Base-by-base conservation (phyloP, 1,284 basidiomycete genomes). In the Stereum hirsutum region DNA sequence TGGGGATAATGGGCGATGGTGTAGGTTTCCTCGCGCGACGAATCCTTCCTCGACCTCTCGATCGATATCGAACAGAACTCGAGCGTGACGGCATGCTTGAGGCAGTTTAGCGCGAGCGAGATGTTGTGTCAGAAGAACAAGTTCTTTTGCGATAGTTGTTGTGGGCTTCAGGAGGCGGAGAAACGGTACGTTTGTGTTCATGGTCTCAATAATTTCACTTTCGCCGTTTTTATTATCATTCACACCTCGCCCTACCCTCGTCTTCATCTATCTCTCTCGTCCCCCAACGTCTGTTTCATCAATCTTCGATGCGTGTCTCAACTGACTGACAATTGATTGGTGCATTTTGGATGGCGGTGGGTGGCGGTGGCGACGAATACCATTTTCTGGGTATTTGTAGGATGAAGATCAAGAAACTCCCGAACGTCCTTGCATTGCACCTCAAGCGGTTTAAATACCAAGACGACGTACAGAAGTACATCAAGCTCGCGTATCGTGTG, bases 11-110 rank as follows among this genome's bases (percentile, higher is more conserved):
- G n/a, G 37, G 20, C 44, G 20, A 33, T 14, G 31, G 17, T 19
- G 14, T 51, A 90, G 83, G 82, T 95, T n/a, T 96, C 94, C 2
- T 88, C 90, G 14, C 82, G 96, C 27, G 95, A 98, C 59, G 95
- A 99, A 61, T 81, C 83, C 7, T 99, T 99, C 65, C 75, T 99
- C 43, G 96, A 99, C 66, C 71, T 99, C 20, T 97, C 93, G 6
- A 93, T 99, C 61, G 95, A 99, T 62, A 98, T 99, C 51, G 92
- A 97, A 59, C 90, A 95, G 62, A 95, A 98, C 64, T 88, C 91
- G 3, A 95, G 90, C 49, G 82, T 99, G 41, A 95, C 94, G 0
- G 87, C 93, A 5, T 98, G 95, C 62, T 75, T 99, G 42, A 78
- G 92, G 37, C 90, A 95, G 59, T 99, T 99, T 61, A 95, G 91